Evolutionary conservation across 1,139 yeast genomes (phyloP).

Genomic region (Candida sanyaensis): DNA sequence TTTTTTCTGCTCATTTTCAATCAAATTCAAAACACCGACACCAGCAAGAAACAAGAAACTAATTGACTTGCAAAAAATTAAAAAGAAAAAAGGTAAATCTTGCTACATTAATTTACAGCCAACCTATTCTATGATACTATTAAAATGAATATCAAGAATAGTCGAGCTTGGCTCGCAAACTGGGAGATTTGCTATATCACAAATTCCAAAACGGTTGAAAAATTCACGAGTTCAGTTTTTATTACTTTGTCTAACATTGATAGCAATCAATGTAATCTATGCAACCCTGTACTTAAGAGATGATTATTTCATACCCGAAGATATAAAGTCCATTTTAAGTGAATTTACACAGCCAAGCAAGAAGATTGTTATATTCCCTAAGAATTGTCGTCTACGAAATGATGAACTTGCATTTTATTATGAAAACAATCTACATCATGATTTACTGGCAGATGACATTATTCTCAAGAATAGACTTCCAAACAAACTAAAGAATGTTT

Average conservation of each 20-base stretch:
- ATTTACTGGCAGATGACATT: not conserved
- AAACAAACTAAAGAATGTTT: not conserved
- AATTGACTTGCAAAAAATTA: too few relatives aligned
- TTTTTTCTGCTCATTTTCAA: too few relatives aligned
- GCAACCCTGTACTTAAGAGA: not conserved
- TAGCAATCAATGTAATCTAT: not conserved
- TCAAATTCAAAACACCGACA: too few relatives aligned
- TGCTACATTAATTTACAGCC: too few relatives aligned
- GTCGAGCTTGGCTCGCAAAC: too few relatives aligned
- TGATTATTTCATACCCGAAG: not conserved
- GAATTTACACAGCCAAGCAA: not conserved
- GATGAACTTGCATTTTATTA: not conserved
- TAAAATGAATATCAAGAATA: too few relatives aligned
- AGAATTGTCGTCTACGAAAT: not conserved
- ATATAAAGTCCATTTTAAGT: not conserved
- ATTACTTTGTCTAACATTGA: not conserved
- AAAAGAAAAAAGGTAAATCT: too few relatives aligned
- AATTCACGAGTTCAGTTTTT: not conserved
- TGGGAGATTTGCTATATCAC: not conserved
- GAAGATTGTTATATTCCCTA: constrained; percentile 2
- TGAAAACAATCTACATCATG: not conserved
- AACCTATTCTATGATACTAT: too few relatives aligned
- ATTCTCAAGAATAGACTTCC: not conserved
- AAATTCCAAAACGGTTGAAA: not conserved
- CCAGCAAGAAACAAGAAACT: too few relatives aligned